Conservation (phyloP, 129 eudicot species). For the Sambucus nigra region DNA sequence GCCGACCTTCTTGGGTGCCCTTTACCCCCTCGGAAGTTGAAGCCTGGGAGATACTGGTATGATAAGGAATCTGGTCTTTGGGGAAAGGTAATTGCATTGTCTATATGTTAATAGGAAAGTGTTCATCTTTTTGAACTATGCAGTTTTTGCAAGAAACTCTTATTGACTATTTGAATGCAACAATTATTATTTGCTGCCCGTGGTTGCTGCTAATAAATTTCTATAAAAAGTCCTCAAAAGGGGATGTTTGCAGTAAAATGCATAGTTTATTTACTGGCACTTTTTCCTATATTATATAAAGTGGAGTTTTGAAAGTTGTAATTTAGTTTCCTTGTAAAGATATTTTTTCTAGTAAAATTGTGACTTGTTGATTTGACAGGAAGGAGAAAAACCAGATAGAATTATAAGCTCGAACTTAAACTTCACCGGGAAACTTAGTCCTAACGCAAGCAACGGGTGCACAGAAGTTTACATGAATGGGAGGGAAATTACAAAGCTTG, state of each 20-base stretch:
- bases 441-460: constrained; percentile 83
- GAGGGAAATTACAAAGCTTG: constrained; percentile 86
- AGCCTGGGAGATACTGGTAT: constrained; percentile 95
- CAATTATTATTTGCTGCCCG: too few species aligned
- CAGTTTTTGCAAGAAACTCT: too few species aligned
- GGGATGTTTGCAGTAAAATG: too few species aligned
- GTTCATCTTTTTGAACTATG: too few species aligned
- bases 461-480: constrained; percentile 95
- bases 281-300: too few species aligned
- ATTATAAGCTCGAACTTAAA: constrained; percentile 86
- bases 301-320: neutral
- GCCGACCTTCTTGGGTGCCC: constrained; percentile 81
- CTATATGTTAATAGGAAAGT: neutral
- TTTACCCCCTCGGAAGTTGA: constrained; percentile 77
- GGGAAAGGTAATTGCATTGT: constrained; percentile 75
- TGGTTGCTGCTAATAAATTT: too few species aligned
- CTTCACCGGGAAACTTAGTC: constrained; percentile 90
- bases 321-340: constrained; percentile 3
- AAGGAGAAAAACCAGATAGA: constrained; percentile 90
- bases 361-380: constrained; percentile 37
- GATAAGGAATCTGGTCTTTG: constrained; percentile 98
- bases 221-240: too few species aligned
- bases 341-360: constrained; percentile 9
- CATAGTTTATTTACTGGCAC: too few species aligned
- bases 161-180: too few species aligned